Conservation (phyloP, 352 stramenopile genomes). For the Globisporangium parvum region DNA sequence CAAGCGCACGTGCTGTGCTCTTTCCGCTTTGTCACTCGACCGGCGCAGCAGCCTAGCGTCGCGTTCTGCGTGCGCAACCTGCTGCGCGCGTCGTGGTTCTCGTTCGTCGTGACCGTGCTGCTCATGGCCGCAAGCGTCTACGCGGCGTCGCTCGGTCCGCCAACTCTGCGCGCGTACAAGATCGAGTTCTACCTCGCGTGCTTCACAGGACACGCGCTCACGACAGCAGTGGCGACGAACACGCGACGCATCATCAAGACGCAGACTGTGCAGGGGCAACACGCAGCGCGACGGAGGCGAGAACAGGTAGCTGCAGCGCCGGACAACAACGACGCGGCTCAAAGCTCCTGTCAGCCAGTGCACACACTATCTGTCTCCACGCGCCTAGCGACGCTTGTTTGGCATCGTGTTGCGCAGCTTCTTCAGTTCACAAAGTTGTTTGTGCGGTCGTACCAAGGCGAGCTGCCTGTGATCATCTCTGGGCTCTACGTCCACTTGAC, state of each 20-base stretch:
- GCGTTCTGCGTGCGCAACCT: not conserved
- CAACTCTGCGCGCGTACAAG: not conserved
- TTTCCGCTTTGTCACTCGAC: not conserved
- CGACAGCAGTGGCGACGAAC: not conserved
- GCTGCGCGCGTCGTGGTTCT: not conserved
- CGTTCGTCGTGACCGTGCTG: not conserved
- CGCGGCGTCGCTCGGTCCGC: constrained; percentile 1
- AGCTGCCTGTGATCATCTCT: constrained; percentile 13
- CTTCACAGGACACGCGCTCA: constrained; percentile 1
- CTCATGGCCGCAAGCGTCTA: not conserved
- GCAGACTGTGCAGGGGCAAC: constrained; percentile 1
- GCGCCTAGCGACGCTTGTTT: not conserved
- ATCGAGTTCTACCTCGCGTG: constrained; percentile 2
- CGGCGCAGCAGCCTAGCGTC: not conserved
- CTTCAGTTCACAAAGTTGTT: constrained; percentile 3
- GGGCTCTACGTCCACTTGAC: constrained; percentile 56
- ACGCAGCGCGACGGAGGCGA: not conserved
- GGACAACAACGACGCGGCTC: no score
- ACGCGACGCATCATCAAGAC: constrained; percentile 7
- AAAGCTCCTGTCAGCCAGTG: not conserved
- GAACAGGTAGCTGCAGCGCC: not conserved
- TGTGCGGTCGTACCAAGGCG: constrained; percentile 10
- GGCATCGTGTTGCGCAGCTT: not conserved
- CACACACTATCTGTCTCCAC: not conserved
- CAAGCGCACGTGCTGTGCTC: constrained; percentile 5